Conservation (phyloP, 208 protist species). For the Acanthamoeba royreba region DNA sequence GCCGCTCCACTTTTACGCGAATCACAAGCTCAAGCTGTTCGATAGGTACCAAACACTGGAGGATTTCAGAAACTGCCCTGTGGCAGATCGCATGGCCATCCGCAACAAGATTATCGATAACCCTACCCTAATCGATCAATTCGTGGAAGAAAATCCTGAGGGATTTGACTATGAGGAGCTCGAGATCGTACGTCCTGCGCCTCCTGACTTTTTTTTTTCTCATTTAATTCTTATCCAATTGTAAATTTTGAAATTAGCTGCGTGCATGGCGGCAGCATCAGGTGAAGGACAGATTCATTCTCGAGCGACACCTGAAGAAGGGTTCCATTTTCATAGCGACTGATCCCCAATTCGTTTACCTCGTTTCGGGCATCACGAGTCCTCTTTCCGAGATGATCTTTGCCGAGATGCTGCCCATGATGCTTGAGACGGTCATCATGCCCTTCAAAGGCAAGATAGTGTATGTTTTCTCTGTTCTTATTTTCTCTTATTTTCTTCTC, state of each 20-base stretch:
- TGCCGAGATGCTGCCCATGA: background rate
- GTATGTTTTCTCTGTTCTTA: background rate
- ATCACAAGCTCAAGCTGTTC: background rate
- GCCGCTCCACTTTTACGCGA: background rate
- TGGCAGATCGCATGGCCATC: background rate
- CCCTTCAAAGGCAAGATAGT: background rate
- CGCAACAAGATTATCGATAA: background rate
- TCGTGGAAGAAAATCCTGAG: background rate
- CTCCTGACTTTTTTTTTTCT: background rate
- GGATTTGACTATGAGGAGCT: background rate
- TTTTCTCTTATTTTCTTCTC: background rate
- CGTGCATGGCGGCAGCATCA: background rate
- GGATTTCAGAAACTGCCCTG: background rate
- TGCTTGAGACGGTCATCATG: conserved; percentile 13
- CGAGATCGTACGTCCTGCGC: background rate
- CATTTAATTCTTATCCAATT: background rate
- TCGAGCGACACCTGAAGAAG: background rate
- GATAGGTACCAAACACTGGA: background rate
- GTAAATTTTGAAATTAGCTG: too few species aligned
- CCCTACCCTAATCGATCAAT: background rate
- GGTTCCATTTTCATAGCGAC: background rate
- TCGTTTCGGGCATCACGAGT: background rate
- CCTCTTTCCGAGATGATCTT: conserved; percentile 1
- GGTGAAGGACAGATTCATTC: background rate
- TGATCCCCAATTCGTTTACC: background rate